Base-by-base conservation (phyloP, 2,329 filamentous ascomycete genomes). In the Trichoderma guizhouense region DNA sequence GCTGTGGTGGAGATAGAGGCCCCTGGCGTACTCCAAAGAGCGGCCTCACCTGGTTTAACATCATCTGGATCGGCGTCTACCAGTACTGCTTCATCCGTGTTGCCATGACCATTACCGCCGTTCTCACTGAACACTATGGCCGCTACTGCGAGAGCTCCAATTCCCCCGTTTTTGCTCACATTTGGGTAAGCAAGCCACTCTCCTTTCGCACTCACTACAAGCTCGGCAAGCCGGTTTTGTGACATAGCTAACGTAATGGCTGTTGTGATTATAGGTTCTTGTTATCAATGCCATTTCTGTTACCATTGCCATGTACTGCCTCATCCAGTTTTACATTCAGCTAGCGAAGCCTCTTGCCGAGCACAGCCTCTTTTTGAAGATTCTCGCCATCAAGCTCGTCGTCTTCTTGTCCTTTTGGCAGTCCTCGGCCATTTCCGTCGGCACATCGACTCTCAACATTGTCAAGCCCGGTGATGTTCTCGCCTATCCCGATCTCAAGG, bases 371-470 rank as follows among this genome's bases (percentile, higher is more conserved):
- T 92, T 95, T 75, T 81, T 95, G 74, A 97, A 97, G 81, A 90
- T 97, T 30, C 79, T 94, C 24, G 92, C 93, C 77, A 96, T 97
- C 82, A 97, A 97, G 82, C 86, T 97, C 32, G 93, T 97, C 78
- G 94, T 97, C 77, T 97, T 97, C 84, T 87, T 97, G 75, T 94
- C 91, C 43, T 97, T 97, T 81, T 97, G 94, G 94, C 94, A 97
- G 82, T 86, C 80, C 3, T 82, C 84, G 5, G 81, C 84, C 74
- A 86, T 88, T 73, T 86, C 84, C 6, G 75, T 88, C 43, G 85
- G 81, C 73, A 87, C 85, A 0, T 89, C 89, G 0, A 86, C 86
- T 5, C 86, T 92, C 5, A 86, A 90, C 18, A 84, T 96, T 64
- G 87, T 87, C 39, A 82, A 90, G 73, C 80, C 92, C 1, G 91